phyloP scores from a whole-genome alignment of 306 rosid genomes.

The Prunus mume region DNA sequence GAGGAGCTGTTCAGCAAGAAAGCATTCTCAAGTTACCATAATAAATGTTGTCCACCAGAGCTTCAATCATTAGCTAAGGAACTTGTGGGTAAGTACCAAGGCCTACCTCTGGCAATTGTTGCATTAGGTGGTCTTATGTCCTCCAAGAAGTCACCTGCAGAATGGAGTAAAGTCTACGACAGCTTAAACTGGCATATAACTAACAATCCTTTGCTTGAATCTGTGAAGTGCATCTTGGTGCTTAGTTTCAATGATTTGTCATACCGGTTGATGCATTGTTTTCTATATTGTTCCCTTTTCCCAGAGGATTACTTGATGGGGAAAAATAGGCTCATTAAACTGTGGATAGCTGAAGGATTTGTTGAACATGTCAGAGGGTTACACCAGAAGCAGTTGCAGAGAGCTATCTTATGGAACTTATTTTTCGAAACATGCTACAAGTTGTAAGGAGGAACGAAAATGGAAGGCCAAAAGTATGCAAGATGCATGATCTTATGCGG shows the following conservation, averaged over 20 bases:
- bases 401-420: slow-evolving; percentile 21
- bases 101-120: slow-evolving; percentile 23
- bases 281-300: slow-evolving; percentile 16
- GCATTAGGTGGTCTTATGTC: slow-evolving; percentile 25
- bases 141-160: slow-evolving; percentile 7
- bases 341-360: slow-evolving; percentile 29
- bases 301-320: slow-evolving; percentile 21
- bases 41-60: slow-evolving; percentile 4
- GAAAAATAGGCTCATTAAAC: neutral
- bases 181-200: slow-evolving; percentile 17
- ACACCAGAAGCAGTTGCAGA: slow-evolving; percentile 16
- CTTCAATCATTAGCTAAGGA: neutral
- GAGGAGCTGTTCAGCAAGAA: slow-evolving; percentile 26
- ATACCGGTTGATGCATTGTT: slow-evolving; percentile 17
- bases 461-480: neutral
- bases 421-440: slow-evolving; percentile 16
- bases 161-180: slow-evolving; percentile 19
- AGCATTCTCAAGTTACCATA: slow-evolving; percentile 7
- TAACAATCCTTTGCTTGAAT: neutral
- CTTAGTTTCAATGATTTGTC: slow-evolving; percentile 31
- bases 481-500: slow-evolving; percentile 28
- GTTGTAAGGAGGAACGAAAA: neutral
- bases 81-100: slow-evolving; percentile 19
- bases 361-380: neutral
- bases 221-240: slow-evolving; percentile 14